A percentile compares a stretch with the other conserved stretches of the same genome.
Evolutionary conservation across 345 rosid species (phyloP).

Genomic region (Eucalyptus cladocalyx): DNA sequence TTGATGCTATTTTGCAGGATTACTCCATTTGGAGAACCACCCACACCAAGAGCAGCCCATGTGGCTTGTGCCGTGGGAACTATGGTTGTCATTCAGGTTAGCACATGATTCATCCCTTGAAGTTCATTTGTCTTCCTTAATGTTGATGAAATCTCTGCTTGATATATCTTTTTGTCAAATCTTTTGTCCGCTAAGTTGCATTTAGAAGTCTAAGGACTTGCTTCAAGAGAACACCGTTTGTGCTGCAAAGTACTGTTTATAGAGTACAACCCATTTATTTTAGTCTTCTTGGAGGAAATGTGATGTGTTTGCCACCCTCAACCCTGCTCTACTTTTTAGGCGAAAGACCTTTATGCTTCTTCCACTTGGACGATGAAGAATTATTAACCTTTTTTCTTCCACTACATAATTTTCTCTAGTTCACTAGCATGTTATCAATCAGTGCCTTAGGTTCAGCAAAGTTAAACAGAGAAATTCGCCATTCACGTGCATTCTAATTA

Average conservation of each 20-base stretch:
- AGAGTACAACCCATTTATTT: neutral
- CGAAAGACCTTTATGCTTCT: neutral
- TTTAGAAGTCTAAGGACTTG: neutral
- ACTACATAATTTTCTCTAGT: neutral
- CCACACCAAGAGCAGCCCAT: conserved; percentile 99
- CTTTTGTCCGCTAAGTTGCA: neutral
- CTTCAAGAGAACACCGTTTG: neutral
- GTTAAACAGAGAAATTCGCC: neutral
- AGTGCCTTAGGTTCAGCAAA: neutral
- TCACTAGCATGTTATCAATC: neutral
- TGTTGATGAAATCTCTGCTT: neutral
- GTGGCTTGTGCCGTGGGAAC: conserved; percentile 99
- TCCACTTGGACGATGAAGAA: neutral
- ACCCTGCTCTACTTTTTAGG: neutral
- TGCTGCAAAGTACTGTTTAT: neutral
- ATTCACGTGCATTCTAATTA: neutral
- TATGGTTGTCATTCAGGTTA: conserved; percentile 99
- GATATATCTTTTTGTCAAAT: neutral
- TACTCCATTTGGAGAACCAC: conserved; percentile 94
- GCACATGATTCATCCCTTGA: neutral
- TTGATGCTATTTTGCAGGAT: conserved; percentile 34
- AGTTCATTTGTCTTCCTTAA: neutral
- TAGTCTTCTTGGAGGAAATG: neutral
- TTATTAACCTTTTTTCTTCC: neutral
- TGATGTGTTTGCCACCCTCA: neutral